Percentiles rank a stretch among this genome's conserved stretches.
These are phyloP conservation scores for Ganoderma lucidum DNA, from an alignment of 1,284 basidiomycete genomes.

Conservation along the genomic window DNA sequence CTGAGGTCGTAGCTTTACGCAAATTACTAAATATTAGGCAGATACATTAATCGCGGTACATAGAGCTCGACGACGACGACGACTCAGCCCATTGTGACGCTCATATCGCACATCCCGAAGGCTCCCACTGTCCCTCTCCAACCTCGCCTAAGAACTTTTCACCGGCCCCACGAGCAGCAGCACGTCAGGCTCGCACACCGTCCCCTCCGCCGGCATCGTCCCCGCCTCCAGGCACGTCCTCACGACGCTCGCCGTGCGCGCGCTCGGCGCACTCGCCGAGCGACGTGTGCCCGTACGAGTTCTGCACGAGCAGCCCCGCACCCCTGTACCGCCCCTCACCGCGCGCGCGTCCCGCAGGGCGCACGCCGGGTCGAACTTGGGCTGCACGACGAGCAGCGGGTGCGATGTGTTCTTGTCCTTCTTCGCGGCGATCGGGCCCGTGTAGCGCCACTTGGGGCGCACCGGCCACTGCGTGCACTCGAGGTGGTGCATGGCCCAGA, in stretches of 20 bases:
- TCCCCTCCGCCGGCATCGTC: constrained; percentile 48
- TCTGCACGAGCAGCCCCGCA: constrained; percentile 32
- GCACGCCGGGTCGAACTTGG: constrained; percentile 33
- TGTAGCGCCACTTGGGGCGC: constrained; percentile 29
- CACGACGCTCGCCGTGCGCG: constrained; percentile 52
- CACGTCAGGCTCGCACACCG: constrained; percentile 45
- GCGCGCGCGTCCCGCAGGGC: constrained; percentile 28
- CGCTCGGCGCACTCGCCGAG: constrained; percentile 49
- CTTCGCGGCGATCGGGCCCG: constrained; percentile 30
- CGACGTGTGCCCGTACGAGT: constrained; percentile 49
- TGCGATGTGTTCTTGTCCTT: constrained; percentile 47
- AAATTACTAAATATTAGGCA: too few relatives aligned
- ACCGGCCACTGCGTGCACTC: constrained; percentile 30
- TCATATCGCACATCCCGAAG: too few relatives aligned
- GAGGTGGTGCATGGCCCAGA: constrained; percentile 26
- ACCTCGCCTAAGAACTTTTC: constrained; percentile 10
- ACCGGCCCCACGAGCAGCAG: constrained; percentile 28
- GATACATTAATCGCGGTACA: too few relatives aligned
- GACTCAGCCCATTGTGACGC: too few relatives aligned
- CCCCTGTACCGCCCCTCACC: constrained; percentile 30
- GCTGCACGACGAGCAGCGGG: constrained; percentile 29
- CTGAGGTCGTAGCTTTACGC: too few relatives aligned
- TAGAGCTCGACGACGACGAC: too few relatives aligned
- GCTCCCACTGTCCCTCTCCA: constrained; percentile 19
- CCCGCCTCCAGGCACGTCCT: constrained; percentile 52